Evolutionary conservation across 2,329 filamentous ascomycete species (phyloP), one percentile per base, ranked within the genome.

Genomic region (Emmonsia crescens): DNA sequence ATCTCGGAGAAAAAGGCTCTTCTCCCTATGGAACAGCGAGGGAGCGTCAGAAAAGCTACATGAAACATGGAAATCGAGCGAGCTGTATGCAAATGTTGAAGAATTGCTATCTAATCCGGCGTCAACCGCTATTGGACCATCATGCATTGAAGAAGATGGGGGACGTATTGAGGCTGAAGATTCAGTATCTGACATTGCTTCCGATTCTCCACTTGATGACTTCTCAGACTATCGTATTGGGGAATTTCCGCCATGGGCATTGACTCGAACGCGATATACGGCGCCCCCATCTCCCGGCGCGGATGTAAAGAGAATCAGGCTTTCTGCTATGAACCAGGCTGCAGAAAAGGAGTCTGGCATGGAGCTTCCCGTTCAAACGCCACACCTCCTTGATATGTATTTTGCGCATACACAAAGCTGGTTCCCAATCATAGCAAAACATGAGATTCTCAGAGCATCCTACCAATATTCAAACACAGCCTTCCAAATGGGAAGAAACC

Each of bases 391-490:
- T 42, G 82, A 85, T 66, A 74, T 80, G 12, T 85, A 84, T 66
- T 84, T 84, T 64, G 78, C 81, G 0, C 79, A 80, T 61, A 83
- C 81, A 0, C 82, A 85, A 65, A 78, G 78, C 31, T 85, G 83
- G 83, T 77, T 85, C 36, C 83, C 83, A 0, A 78, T 85, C n/a
- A 75, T 80, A 31, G 80, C 83, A 57, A 84, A 83, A 67, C 80
- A 84, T 64, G 79, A 80, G 61, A 76, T 84, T 9, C 72, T 84
- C 19, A 81, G 80, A 61, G 75, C 79, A 3, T 82, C 80, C n/a
- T 85, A 84, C 67, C 76, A 79, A 6, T 83, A 83, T 67, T 78
- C 79, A 54, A 73, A 76, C 9, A 67, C 75, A 10, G 77, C 78
- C 8, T 59, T 75, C 24, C 68, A 68, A 44, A 51, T 74, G n/a